Base-by-base conservation (phyloP, 164 flowering plant species). In the Buxus sempervirens region DNA sequence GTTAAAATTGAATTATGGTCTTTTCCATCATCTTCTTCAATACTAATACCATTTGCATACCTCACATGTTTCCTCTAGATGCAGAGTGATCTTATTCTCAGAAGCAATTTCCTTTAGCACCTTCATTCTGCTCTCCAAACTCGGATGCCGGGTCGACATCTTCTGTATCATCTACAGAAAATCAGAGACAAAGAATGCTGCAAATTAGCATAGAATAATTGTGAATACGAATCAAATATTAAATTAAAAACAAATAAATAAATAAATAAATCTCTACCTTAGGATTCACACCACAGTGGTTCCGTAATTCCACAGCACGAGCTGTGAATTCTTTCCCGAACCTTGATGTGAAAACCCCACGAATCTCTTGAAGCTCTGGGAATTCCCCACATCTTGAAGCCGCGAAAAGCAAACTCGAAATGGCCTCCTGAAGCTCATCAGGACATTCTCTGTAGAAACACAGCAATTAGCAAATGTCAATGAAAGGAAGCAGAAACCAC, bases 321-420 rank as follows among this genome's bases (percentile, higher is more conserved):
- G 78, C 82, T 45, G 79, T 78, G 66, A 95, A 90, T 27, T 90
- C 97, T 69, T 80, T 91, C 70, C 98, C 97, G 66, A 67, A 95
- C 12, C 82, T 78, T 8, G 87, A 71, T 0, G 81, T 72, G 65
- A 95, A 78, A 55, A 83, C 65, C 0, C 60, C 48, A 9, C 94
- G 96, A 65, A 93, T 81, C 77, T 88, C 85, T 68, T 77, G 89
- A 48, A 95, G 86, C 75, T 95, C 98, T 2, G 97, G 97, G 45
- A 88, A 83, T 7, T 92, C 97, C 28, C 98, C 97, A 58, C 90
- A 84, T 71, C 98, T 91, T 0, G 97, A 82, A 48, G 93, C 69
- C 1, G 91, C 97, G 70, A 68, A 92, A 12, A 89, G 73, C 73
- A 95, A 67, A 27, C 88, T 73, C 8, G 96, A 75, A 25, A 80